A percentile compares a stretch with the other conserved stretches of the same genome.
Conservation (phyloP, 495 filamentous ascomycete genomes). For the Penicillium parvum region DNA sequence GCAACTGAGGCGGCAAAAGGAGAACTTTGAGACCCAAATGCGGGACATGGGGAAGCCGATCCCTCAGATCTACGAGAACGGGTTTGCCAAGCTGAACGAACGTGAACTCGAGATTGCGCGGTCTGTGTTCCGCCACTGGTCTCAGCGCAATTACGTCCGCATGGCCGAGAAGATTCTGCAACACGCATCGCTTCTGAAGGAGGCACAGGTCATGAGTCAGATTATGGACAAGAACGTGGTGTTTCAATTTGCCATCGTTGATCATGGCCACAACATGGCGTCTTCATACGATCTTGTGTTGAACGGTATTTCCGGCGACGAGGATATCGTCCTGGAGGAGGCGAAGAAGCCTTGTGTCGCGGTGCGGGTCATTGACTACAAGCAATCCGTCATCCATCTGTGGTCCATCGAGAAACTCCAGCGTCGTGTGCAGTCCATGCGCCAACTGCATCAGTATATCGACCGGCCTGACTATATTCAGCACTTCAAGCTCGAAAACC, state of each 20-base stretch:
- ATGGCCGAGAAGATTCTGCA: constrained; percentile 94
- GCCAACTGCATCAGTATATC: constrained; percentile 93
- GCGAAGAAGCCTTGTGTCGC: constrained; percentile 86
- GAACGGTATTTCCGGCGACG: constrained; percentile 86
- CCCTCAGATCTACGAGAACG: constrained; percentile 45
- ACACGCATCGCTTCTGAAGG: constrained; percentile 81
- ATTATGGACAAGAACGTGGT: constrained; percentile 91
- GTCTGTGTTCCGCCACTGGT: constrained; percentile 67
- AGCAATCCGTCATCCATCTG: constrained; percentile 77
- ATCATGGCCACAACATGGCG: constrained; percentile 78
- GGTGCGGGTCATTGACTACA: constrained; percentile 88
- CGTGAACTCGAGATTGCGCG: constrained; percentile 67
- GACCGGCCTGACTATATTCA: constrained; percentile 91
- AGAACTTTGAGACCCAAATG: constrained; percentile 68
- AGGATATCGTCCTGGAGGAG: constrained; percentile 76
- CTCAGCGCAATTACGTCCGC: constrained; percentile 76
- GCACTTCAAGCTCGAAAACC: constrained; percentile 55
- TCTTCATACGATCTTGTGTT: constrained; percentile 96
- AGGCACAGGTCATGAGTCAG: constrained; percentile 97
- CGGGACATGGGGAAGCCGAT: constrained; percentile 55
- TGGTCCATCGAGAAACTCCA: constrained; percentile 95
- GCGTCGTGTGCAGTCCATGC: constrained; percentile 81
- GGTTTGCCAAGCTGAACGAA: constrained; percentile 57
- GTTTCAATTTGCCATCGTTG: constrained; percentile 92
- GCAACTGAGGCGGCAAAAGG: constrained; percentile 68